phyloP scores from a whole-genome alignment of 2,329 filamentous ascomycete genomes.

The Ophiostoma sp. region DNA sequence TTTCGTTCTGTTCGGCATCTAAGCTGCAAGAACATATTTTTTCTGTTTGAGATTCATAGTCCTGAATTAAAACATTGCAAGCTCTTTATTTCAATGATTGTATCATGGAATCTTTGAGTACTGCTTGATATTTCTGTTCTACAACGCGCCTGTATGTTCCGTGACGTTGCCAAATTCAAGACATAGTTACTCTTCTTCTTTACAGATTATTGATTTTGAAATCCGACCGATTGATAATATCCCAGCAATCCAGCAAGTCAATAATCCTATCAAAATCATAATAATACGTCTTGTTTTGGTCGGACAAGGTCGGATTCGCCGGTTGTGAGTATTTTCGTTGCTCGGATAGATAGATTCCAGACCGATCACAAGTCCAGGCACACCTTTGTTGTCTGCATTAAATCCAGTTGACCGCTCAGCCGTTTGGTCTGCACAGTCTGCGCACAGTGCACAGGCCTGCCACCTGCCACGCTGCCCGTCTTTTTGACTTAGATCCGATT shows the following conservation, averaged over 20 bases:
- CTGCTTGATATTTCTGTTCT: background rate
- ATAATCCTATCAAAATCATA: background rate
- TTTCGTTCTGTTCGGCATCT: background rate
- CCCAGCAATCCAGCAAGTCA: background rate
- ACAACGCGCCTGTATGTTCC: too few species aligned
- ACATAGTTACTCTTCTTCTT: too few species aligned
- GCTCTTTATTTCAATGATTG: background rate
- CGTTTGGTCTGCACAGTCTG: background rate
- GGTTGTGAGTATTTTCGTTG: background rate
- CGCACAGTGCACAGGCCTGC: background rate
- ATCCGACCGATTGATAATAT: background rate
- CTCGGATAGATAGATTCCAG: background rate
- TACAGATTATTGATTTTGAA: too few species aligned
- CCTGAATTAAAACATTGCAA: background rate
- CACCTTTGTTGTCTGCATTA: background rate
- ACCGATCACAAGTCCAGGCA: background rate
- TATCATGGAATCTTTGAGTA: background rate
- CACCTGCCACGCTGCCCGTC: background rate
- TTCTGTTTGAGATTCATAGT: background rate
- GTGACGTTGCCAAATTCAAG: too few species aligned
- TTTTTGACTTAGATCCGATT: slow-evolving; percentile 14
- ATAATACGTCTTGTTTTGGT: background rate
- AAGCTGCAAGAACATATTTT: background rate
- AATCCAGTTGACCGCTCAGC: background rate
- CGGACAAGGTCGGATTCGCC: slow-evolving; percentile 7